phyloP scores from a whole-genome alignment of 2,329 filamentous ascomycete genomes.

The Fusarium brevicatenulatum region DNA sequence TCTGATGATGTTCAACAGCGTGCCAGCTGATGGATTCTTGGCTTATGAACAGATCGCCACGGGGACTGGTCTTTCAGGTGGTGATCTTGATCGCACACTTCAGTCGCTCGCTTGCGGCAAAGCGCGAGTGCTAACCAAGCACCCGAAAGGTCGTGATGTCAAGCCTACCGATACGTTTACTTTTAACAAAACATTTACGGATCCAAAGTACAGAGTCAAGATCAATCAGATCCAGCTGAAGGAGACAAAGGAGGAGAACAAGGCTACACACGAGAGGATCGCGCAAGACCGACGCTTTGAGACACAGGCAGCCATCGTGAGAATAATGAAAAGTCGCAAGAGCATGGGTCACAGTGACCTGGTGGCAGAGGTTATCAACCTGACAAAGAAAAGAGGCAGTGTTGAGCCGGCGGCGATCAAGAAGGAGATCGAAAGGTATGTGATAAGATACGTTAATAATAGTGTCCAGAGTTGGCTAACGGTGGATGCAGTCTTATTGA shows the following conservation, averaged over 20 bases:
- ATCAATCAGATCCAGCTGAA: slow-evolving; percentile 99
- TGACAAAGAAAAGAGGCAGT: slow-evolving; percentile 86
- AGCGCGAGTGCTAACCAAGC: slow-evolving; percentile 83
- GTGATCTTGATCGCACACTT: slow-evolving; percentile 87
- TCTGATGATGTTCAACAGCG: slow-evolving; percentile 86
- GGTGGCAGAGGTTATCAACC: slow-evolving; percentile 89
- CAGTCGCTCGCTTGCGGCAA: slow-evolving; percentile 96
- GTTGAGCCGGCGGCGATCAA: slow-evolving; percentile 91
- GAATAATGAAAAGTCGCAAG: slow-evolving; percentile 97
- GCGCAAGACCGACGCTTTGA: slow-evolving; percentile 92
- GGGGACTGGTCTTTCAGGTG: slow-evolving; percentile 77
- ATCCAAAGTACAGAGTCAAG: slow-evolving; percentile 90
- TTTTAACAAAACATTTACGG: slow-evolving; percentile 79
- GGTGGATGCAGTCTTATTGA: slow-evolving; percentile 76
- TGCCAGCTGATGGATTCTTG: slow-evolving; percentile 68
- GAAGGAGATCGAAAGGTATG: slow-evolving; percentile 93
- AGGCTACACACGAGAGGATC: slow-evolving; percentile 90
- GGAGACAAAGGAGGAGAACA: slow-evolving; percentile 95
- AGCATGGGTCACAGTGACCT: slow-evolving; percentile 86
- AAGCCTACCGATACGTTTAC: slow-evolving; percentile 82
- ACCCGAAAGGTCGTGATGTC: slow-evolving; percentile 86
- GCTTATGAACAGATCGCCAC: slow-evolving; percentile 80
- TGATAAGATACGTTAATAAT: slow-evolving; percentile 33
- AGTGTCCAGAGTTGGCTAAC: slow-evolving; percentile 12
- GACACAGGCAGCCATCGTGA: slow-evolving; percentile 94